Conservation (phyloP, 1,139 yeast genomes). For the Geotrichum phurueaensis region DNA sequence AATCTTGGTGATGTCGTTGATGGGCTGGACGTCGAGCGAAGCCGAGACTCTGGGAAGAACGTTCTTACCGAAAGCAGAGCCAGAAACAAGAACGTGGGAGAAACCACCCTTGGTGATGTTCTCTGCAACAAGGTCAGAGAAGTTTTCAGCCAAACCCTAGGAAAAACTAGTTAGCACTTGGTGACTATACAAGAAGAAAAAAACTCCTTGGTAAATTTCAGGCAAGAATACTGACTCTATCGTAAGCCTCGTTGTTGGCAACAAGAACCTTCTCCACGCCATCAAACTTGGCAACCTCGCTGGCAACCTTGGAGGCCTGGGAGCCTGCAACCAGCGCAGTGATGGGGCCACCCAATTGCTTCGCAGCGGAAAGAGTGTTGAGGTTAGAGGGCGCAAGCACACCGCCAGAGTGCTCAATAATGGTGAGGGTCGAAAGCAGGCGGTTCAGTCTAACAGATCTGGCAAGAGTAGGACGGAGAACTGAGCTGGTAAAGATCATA, state of each 20-base stretch:
- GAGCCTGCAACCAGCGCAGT: conserved; percentile 41
- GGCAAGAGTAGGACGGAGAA: conserved; percentile 1
- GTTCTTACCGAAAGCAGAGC: conserved; percentile 82
- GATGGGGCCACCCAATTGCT: conserved; percentile 35
- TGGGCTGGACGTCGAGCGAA: conserved; percentile 76
- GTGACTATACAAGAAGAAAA: not conserved
- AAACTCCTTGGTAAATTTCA: not conserved
- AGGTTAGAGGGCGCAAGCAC: conserved; percentile 60
- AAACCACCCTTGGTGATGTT: conserved; percentile 39
- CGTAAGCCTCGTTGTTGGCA: conserved; percentile 37
- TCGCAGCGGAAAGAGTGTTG: conserved; percentile 40
- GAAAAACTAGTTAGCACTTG: not conserved
- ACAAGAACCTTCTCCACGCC: conserved; percentile 39
- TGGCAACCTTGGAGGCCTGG: conserved; percentile 34
- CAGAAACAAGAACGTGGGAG: conserved; percentile 74
- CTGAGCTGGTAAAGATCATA: conserved; percentile 11
- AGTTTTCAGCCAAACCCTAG: conserved; percentile 35
- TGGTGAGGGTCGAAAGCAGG: conserved; percentile 60
- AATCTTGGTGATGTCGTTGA: conserved; percentile 72
- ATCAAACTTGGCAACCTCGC: conserved; percentile 32
- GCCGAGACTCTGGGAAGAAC: conserved; percentile 86
- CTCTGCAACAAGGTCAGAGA: conserved; percentile 39
- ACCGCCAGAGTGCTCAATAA: conserved; percentile 57
- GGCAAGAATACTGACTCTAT: conserved; percentile 22
- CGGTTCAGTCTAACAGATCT: conserved; percentile 21